Base-by-base conservation (phyloP, 2,329 filamentous ascomycete genomes). In the Diplodia scrobiculata region DNA sequence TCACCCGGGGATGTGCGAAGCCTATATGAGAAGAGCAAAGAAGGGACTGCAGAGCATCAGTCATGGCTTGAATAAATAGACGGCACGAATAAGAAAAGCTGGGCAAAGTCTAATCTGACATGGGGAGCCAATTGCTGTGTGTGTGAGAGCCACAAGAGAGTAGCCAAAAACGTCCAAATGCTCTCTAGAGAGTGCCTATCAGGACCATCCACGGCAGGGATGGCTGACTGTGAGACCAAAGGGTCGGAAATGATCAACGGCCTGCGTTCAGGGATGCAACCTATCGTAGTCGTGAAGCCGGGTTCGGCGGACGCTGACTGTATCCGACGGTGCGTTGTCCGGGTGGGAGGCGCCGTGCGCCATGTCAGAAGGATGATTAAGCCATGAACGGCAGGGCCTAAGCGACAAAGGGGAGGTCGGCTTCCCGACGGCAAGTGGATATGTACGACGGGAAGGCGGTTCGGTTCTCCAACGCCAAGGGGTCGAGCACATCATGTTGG, bases 381-480 rank as follows among this genome's bases (percentile, higher is more conserved):
- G 45, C 41, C 9, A 6, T 29, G 21, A 29, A 7, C n/a, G 45
- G 34, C 58, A 36, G 19, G 41, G 27, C 58, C 38, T 62, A n/a
- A 36, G 9, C 41, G 13, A 34, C 17, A 9, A 47, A 32, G 34
- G 17, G 29, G 29, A n/a, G 25, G 41, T 62, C 58, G 58, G 58
- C 5, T 27, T 27, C n/a, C 58, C 58, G 58, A 50, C n/a, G 38
- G 41, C 45, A 27, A 9, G 14, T 9, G 14, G 29, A 25, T 5
- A 5, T 17, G 14, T 45, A n/a, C 17, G 41, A 45, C 41, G 45
- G 45, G 11, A 19, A 36, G 21, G 17, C 25, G 13, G 45, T 19
- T 62, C 58, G 58, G 58, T 62, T 62, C 58, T 62, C 58, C 58
- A 62, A 50, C 25, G n/a, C 25, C 25, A n/a, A 50, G 36, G 34